Evolutionary conservation across 371 early-diverging fungal genomes (phyloP), one percentile per base, ranked within the genome.

Genomic region (Apophysomyces variabilis): DNA sequence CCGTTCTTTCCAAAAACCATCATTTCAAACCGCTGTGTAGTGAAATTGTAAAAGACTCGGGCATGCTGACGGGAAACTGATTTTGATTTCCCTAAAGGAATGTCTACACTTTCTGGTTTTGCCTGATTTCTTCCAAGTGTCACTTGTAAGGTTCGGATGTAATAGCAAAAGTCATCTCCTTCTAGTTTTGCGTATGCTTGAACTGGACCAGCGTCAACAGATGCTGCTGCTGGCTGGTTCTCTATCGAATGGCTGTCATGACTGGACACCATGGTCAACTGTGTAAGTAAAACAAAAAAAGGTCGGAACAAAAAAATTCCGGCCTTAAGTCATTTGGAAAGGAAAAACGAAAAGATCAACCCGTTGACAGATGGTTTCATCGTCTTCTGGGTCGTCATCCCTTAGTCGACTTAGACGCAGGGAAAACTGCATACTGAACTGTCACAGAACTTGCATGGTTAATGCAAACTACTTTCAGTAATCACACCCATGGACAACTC

Each of bases 141-240:
- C 2, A 94, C 89, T 63, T 89, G 87, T 4, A 94, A 78, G 8
- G 90, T 90, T 58, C 89, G 88, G 65, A 95, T 89, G 64, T 91
- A 94, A 72, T 93, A 95, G 63, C 90, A 90, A 66, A 92, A 89
- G 26, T 89, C 87, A 8, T 90, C 87, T 35, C 95, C 93, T 75
- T 94, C 93, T 7, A 96, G 85, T 73, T 96, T 96, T 14, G 96
- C 96, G 73, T 93, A 96, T 0, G 96, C 96, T 69, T 92, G 92
- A 18, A 93, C 90, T 0, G 92, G 90, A 5, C 80, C 84, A 4
- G 69, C 58, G 58, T 75, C 73, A 38, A 73, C 67, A 13, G 68
- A 60, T 11, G 71, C 63, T 7, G 62, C 57, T 18, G 58, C 38
- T 11, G 67, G 67, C 38, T 68, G 67, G 16, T 62, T 66, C 35